Evolutionary conservation across 2,329 filamentous ascomycete species (phyloP).

Genomic region (Penicillium sp.): DNA sequence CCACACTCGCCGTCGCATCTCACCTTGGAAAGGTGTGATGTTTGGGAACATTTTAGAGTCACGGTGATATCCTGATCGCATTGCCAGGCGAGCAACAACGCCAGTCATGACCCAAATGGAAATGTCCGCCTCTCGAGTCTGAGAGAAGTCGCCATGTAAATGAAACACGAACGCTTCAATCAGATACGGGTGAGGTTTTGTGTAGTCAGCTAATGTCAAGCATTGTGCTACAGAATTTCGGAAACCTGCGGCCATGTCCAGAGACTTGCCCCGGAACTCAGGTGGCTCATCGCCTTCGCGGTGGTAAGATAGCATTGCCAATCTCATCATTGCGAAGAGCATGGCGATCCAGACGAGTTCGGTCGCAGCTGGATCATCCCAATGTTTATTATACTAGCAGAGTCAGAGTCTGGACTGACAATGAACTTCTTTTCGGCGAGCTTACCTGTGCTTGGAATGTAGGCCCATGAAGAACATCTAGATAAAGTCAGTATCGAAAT

Average conservation of each 20-base stretch:
- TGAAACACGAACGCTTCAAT: conserved; percentile 63
- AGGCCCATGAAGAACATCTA: conserved; percentile 73
- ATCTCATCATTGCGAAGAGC: conserved; percentile 63
- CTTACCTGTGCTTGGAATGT: conserved; percentile 74
- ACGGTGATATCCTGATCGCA: conserved; percentile 65
- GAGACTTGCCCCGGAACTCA: conserved; percentile 58
- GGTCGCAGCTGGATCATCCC: conserved; percentile 57
- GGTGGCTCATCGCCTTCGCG: conserved; percentile 62
- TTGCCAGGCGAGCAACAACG: conserved; percentile 60
- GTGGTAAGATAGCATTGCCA: conserved; percentile 62
- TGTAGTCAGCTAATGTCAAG: conserved; percentile 62
- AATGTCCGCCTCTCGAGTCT: conserved; percentile 58
- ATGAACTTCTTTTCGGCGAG: neutral
- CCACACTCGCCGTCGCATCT: conserved; percentile 55
- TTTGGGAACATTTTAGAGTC: conserved; percentile 60
- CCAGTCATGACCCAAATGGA: conserved; percentile 60
- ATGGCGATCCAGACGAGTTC: conserved; percentile 61
- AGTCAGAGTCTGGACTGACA: conserved; percentile 8
- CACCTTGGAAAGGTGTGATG: conserved; percentile 60
- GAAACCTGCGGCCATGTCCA: conserved; percentile 46
- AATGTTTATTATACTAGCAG: conserved; percentile 59
- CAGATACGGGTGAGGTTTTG: conserved; percentile 58
- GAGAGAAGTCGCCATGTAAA: conserved; percentile 59
- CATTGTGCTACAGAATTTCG: conserved; percentile 62
- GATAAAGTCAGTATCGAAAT: neutral